phyloP scores from a whole-genome alignment of 495 filamentous ascomycete genomes.

The Podospora comata region DNA sequence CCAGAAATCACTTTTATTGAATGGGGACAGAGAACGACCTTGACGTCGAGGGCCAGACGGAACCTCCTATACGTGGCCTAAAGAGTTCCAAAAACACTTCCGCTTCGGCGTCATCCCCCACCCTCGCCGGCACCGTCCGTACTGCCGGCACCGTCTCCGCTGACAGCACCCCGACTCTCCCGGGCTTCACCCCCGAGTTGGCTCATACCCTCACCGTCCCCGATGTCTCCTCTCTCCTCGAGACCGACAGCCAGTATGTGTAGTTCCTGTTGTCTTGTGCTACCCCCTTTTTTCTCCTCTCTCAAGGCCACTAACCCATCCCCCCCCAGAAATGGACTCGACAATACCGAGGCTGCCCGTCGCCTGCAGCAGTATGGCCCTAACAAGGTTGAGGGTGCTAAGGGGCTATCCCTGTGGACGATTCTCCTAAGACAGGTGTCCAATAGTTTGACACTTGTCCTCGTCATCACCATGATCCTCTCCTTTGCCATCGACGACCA shows the following conservation, averaged over 20 bases:
- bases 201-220: conserved; percentile 32
- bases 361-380: conserved; percentile 48
- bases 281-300: neutral
- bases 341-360: conserved; percentile 38
- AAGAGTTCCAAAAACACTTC: conserved; percentile 32
- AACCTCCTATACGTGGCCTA: conserved; percentile 50
- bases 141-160: conserved; percentile 16
- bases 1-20: conserved; percentile 34
- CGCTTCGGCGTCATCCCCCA: conserved; percentile 25
- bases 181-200: conserved; percentile 21
- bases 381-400: conserved; percentile 51
- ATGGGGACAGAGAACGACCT: conserved; percentile 48
- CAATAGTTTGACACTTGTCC: conserved; percentile 53
- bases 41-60: conserved; percentile 49
- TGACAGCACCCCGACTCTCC: conserved; percentile 16
- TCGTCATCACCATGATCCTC: conserved; percentile 79
- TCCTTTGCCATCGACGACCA: conserved; percentile 77
- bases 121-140: conserved; percentile 27
- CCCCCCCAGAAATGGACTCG: conserved; percentile 39
- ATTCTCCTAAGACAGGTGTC: conserved; percentile 56
- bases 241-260: conserved; percentile 26
- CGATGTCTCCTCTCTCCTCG: conserved; percentile 26
- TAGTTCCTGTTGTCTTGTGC: neutral
- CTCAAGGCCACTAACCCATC: neutral
- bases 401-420: conserved; percentile 51